Conservation (phyloP, 2,329 filamentous ascomycete genomes). For the Xylariaceae sp. region DNA sequence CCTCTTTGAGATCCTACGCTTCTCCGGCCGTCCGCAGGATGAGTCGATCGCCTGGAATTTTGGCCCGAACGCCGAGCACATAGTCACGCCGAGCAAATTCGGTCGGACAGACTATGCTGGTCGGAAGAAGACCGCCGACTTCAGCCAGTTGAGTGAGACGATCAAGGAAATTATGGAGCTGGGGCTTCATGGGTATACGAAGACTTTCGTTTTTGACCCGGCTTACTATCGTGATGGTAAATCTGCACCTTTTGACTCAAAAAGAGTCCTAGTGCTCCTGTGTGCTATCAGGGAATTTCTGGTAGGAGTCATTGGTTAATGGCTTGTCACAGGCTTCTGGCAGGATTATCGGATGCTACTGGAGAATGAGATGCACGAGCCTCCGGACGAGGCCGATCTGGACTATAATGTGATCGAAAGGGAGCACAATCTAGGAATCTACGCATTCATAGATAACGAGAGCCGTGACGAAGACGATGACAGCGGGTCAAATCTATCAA, state of each 20-base stretch:
- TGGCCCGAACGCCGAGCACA: conserved; percentile 2
- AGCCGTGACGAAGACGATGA: no score
- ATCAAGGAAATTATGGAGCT: conserved; percentile 12
- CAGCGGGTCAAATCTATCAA: not conserved
- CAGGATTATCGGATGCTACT: conserved; percentile 9
- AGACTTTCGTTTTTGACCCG: conserved; percentile 14
- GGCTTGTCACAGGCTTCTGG: conserved; percentile 6
- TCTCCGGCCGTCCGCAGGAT: conserved; percentile 10
- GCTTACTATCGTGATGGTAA: conserved; percentile 14
- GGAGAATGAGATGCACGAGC: conserved; percentile 10
- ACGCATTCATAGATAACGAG: not conserved
- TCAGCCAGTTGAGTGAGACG: conserved; percentile 5
- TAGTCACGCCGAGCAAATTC: no score
- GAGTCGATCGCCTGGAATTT: conserved; percentile 4
- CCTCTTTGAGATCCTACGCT: conserved; percentile 13
- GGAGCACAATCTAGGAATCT: not conserved
- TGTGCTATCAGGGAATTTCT: no score
- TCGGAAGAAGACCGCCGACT: conserved; percentile 12
- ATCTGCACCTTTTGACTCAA: not conserved
- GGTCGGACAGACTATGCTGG: conserved; percentile 4
- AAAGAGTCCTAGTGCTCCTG: not conserved
- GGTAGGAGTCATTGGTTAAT: no score
- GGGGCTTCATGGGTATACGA: conserved; percentile 7
- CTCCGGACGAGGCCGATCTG: conserved; percentile 8
- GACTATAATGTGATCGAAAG: not conserved